These are phyloP conservation scores for Pueraria montana DNA, from an alignment of 306 rosid genomes.

Conservation along the genomic window DNA sequence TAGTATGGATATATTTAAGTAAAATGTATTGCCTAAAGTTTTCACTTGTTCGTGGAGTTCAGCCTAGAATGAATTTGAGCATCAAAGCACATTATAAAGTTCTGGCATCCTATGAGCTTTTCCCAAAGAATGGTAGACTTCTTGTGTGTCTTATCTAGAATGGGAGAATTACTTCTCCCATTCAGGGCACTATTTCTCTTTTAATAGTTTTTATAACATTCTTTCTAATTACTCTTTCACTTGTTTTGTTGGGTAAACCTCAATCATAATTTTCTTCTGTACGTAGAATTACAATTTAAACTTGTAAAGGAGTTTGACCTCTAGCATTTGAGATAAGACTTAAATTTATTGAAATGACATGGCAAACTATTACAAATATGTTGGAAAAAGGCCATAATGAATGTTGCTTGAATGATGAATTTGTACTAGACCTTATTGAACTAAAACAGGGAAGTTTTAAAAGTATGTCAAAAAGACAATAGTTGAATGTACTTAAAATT, in stretches of 20 bases:
- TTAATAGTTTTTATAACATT: background rate
- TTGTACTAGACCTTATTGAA: conserved; percentile 1
- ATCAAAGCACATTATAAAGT: conserved; percentile 16
- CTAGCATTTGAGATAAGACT: conserved; percentile 13
- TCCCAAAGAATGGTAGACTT: conserved; percentile 24
- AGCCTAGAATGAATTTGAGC: conserved; percentile 7
- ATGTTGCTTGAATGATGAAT: conserved; percentile 26
- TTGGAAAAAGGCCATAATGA: conserved; percentile 13
- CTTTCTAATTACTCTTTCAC: conserved; percentile 31
- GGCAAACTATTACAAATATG: background rate
- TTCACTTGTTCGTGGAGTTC: conserved; percentile 7
- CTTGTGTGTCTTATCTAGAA: conserved; percentile 34
- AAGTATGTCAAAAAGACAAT: background rate
- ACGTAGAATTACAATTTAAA: conserved; percentile 4
- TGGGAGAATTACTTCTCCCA: conserved; percentile 6
- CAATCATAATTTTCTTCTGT: conserved; percentile 14
- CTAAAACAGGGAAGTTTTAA: background rate
- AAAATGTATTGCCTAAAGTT: conserved; percentile 19
- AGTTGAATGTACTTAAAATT: background rate
- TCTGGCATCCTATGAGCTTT: conserved; percentile 30
- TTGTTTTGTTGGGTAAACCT: conserved; percentile 19
- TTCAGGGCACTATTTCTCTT: background rate
- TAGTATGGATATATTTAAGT: conserved; percentile 33
- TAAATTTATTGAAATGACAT: conserved; percentile 16
- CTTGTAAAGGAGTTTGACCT: conserved; percentile 19